Conservation (phyloP, 2,329 filamentous ascomycete genomes). For the Fusarium proliferatum region DNA sequence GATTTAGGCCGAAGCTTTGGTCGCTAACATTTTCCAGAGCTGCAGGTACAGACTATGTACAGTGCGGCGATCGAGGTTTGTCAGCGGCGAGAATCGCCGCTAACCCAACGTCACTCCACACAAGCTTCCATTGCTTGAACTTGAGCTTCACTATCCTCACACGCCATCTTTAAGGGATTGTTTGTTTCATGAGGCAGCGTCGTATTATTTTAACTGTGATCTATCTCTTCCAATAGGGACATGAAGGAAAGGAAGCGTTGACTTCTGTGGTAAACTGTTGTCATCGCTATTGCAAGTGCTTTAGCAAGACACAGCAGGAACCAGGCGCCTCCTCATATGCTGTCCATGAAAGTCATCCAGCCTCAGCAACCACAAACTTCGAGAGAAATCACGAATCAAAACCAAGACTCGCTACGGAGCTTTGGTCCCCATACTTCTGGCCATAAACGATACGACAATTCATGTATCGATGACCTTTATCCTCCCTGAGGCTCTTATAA, state of each 20-base stretch:
- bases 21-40: slow-evolving; percentile 31
- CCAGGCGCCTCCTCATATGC: background rate
- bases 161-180: background rate
- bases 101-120: slow-evolving; percentile 14
- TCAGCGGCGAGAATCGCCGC: slow-evolving; percentile 28
- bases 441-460: slow-evolving; percentile 57
- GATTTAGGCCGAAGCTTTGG: slow-evolving; percentile 1
- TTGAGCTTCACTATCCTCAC: background rate
- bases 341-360: background rate
- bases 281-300: background rate
- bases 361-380: background rate
- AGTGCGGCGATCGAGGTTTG: slow-evolving; percentile 22
- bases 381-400: background rate
- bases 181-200: background rate
- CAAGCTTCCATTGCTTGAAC: slow-evolving; percentile 7
- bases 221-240: background rate
- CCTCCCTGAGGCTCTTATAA: slow-evolving; percentile 50
- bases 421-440: slow-evolving; percentile 50
- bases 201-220: background rate
- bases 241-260: background rate
- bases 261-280: background rate
- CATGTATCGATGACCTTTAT: slow-evolving; percentile 56
- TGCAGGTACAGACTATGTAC: slow-evolving; percentile 2
- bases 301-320: background rate
- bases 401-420: background rate